These are phyloP conservation scores for Naganishia onofrii DNA, from an alignment of 768 basidiomycete species.

Conservation along the genomic window DNA sequence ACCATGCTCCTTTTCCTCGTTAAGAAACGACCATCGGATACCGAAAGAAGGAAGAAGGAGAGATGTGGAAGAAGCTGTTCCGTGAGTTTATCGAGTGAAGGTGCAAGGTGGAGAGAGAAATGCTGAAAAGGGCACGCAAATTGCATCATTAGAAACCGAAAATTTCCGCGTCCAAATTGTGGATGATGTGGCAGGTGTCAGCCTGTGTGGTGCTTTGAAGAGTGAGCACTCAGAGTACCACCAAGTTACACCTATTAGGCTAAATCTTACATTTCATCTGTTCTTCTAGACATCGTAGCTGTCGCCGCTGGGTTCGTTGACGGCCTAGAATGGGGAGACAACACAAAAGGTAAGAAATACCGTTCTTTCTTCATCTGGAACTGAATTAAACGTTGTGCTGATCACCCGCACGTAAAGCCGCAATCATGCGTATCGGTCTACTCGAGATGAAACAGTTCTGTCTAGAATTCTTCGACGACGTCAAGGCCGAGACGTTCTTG, in stretches of 20 bases:
- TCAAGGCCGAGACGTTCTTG: constrained; percentile 55
- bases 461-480: constrained; percentile 55
- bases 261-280: neutral
- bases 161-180: constrained; percentile 55
- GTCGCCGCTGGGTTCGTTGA: constrained; percentile 57
- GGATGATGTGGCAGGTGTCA: constrained; percentile 56
- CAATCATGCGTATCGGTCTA: constrained; percentile 57
- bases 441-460: constrained; percentile 57
- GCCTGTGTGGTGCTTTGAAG: constrained; percentile 57
- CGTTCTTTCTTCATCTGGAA: too few relatives aligned
- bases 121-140: neutral
- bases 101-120: too few relatives aligned
- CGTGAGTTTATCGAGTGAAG: constrained; percentile 32
- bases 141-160: constrained; percentile 36
- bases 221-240: constrained; percentile 35
- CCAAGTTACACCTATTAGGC: neutral
- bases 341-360: constrained; percentile 54
- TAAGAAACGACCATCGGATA: constrained; percentile 57
- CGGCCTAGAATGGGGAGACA: constrained; percentile 55
- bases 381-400: too few relatives aligned
- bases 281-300: constrained; percentile 53
- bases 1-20: neutral
- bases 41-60: constrained; percentile 52
- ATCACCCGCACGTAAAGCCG: constrained; percentile 44
- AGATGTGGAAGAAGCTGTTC: constrained; percentile 55